Conservation (phyloP, 768 basidiomycete genomes). For the Boletus rubescentipes region DNA sequence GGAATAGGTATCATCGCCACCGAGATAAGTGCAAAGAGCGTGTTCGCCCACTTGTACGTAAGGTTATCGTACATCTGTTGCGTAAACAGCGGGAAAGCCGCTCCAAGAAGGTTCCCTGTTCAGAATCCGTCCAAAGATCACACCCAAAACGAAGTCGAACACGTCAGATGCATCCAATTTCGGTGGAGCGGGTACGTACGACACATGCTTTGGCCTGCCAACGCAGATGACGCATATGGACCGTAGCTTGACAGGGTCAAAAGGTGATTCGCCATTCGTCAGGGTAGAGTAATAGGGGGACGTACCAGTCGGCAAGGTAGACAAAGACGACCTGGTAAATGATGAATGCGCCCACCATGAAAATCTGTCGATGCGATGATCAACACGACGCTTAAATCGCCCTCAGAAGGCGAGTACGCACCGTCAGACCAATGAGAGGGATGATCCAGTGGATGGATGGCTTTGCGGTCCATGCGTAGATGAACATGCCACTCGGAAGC, state of each 20-base stretch:
- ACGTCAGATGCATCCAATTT: slow-evolving; percentile 3
- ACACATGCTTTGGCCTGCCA: slow-evolving; percentile 65
- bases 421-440: slow-evolving; percentile 28
- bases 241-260: slow-evolving; percentile 40
- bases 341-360: slow-evolving; percentile 49
- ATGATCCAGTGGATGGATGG: slow-evolving; percentile 58
- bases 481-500: slow-evolving; percentile 62
- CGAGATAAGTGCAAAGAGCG: slow-evolving; percentile 54
- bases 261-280: background rate
- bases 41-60: slow-evolving; percentile 60
- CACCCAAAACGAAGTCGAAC: slow-evolving; percentile 18
- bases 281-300: background rate
- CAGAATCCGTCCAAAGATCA: background rate
- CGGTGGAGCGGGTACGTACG: slow-evolving; percentile 35
- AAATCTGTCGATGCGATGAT: slow-evolving; percentile 37
- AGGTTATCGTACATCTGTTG: slow-evolving; percentile 55
- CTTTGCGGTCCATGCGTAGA: slow-evolving; percentile 70
- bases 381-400: background rate
- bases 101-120: slow-evolving; percentile 49
- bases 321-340: slow-evolving; percentile 61
- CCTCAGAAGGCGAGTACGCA: background rate
- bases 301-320: slow-evolving; percentile 64
- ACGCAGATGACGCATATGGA: slow-evolving; percentile 64
- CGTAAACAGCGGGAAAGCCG: slow-evolving; percentile 63
- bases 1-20: slow-evolving; percentile 59